Percentiles rank a stretch among this genome's conserved stretches.
Evolutionary conservation across 768 basidiomycete genomes (phyloP).

Genomic region (button mushroom (Agaricus bisporus)): DNA sequence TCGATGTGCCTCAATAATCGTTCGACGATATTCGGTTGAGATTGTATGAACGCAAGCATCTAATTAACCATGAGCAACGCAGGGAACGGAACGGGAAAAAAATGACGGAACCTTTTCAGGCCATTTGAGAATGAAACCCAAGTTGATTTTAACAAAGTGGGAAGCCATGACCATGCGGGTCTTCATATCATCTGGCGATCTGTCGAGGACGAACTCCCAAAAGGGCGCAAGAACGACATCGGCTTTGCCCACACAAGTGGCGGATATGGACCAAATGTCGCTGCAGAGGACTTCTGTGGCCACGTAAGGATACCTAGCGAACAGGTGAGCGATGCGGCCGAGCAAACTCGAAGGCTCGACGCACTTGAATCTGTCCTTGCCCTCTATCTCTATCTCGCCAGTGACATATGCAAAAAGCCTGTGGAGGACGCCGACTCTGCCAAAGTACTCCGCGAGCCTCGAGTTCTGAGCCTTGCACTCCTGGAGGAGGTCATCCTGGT

Average conservation of each 20-base stretch:
- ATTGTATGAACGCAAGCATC: constrained; percentile 91
- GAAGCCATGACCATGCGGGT: constrained; percentile 82
- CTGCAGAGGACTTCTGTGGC: constrained; percentile 94
- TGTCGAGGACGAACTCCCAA: constrained; percentile 86
- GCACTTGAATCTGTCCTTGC: constrained; percentile 77
- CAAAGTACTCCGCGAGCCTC: constrained; percentile 82
- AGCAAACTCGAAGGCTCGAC: constrained; percentile 21
- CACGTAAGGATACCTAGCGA: constrained; percentile 78
- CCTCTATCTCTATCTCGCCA: constrained; percentile 78
- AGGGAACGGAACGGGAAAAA: constrained; percentile 16
- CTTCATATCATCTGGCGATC: constrained; percentile 81
- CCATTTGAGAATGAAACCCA: constrained; percentile 82
- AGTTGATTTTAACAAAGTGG: constrained; percentile 93
- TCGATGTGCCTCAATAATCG: constrained; percentile 82
- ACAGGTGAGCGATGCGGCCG: neutral
- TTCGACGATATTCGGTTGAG: constrained; percentile 75
- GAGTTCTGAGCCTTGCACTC: constrained; percentile 96
- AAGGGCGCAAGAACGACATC: constrained; percentile 76
- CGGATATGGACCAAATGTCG: constrained; percentile 92
- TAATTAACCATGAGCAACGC: constrained; percentile 30
- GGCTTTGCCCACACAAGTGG: constrained; percentile 72
- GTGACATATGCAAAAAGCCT: constrained; percentile 80
- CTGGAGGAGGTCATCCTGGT: constrained; percentile 89
- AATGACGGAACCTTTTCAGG: constrained; percentile 63
- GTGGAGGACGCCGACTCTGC: constrained; percentile 73